These are phyloP conservation scores for Fusarium ramigenum DNA, from an alignment of 2,329 filamentous ascomycete species.

Conservation along the genomic window DNA sequence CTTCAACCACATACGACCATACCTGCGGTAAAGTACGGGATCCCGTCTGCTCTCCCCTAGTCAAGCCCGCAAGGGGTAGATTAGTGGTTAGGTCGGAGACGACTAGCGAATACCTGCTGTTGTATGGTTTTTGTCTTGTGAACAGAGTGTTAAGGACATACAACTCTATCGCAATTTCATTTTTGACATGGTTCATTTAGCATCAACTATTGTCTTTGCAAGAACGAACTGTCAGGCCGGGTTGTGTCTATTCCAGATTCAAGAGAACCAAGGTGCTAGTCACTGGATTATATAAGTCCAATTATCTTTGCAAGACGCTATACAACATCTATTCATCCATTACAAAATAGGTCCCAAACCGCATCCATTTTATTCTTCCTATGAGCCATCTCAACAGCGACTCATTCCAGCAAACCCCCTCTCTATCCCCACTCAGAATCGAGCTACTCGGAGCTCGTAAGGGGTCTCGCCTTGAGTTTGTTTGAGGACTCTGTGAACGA, in stretches of 20 bases:
- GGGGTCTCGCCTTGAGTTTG: neutral
- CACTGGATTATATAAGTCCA: neutral
- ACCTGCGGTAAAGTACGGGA: conserved; percentile 4
- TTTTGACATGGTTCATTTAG: neutral
- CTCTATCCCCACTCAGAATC: neutral
- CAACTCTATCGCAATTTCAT: neutral
- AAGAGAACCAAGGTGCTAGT: neutral
- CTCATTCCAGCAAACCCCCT: neutral
- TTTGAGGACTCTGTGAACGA: neutral
- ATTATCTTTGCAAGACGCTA: neutral
- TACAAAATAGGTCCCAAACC: too few species aligned
- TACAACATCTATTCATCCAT: neutral
- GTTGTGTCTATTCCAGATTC: neutral
- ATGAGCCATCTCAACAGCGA: neutral
- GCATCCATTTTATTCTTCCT: neutral
- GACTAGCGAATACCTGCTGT: conserved; percentile 8
- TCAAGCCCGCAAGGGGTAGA: conserved; percentile 4
- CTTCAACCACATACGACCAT: conserved; percentile 3
- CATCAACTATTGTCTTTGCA: accelerated
- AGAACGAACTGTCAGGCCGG: accelerated
- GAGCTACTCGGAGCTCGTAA: neutral
- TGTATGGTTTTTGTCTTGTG: conserved; percentile 2
- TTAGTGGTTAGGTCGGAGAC: conserved; percentile 9
- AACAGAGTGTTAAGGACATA: neutral
- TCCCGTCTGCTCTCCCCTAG: conserved; percentile 10